Conservation (phyloP, 805 yeast species). For the Novakomyces olei region DNA sequence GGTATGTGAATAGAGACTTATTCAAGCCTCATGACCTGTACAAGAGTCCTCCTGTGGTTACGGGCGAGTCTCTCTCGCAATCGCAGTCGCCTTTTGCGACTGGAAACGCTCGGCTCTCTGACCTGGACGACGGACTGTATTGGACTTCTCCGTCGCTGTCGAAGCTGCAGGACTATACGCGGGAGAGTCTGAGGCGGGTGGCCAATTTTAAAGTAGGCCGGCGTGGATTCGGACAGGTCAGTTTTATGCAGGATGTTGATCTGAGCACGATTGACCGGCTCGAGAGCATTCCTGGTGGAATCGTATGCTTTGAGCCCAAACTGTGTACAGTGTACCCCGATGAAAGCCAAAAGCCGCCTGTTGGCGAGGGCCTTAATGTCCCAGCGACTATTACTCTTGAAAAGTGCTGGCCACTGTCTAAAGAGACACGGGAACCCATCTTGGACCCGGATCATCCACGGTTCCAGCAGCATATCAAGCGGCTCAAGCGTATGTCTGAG, state of each 20-base stretch:
- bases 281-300: constrained; percentile 40
- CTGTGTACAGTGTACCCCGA: constrained; percentile 56
- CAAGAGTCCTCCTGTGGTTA: no score
- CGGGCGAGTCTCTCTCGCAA: neutral
- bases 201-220: constrained; percentile 55
- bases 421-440: constrained; percentile 47
- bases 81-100: neutral
- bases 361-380: constrained; percentile 68
- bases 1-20: no score
- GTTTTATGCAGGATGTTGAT: constrained; percentile 66
- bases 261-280: constrained; percentile 41
- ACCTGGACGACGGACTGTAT: constrained; percentile 48
- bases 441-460: constrained; percentile 57
- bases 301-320: constrained; percentile 38
- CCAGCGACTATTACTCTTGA: constrained; percentile 52
- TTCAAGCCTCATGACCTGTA: no score
- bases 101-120: neutral
- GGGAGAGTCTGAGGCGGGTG: constrained; percentile 43
- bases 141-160: constrained; percentile 66
- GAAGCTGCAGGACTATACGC: constrained; percentile 34
- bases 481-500: constrained; percentile 36
- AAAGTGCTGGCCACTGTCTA: constrained; percentile 60
- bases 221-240: constrained; percentile 50
- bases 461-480: constrained; percentile 43
- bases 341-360: constrained; percentile 32